Evolutionary conservation across 352 stramenopile species (phyloP), one percentile per base, ranked within the genome.

Genomic region (Aphanomyces euteiches): DNA sequence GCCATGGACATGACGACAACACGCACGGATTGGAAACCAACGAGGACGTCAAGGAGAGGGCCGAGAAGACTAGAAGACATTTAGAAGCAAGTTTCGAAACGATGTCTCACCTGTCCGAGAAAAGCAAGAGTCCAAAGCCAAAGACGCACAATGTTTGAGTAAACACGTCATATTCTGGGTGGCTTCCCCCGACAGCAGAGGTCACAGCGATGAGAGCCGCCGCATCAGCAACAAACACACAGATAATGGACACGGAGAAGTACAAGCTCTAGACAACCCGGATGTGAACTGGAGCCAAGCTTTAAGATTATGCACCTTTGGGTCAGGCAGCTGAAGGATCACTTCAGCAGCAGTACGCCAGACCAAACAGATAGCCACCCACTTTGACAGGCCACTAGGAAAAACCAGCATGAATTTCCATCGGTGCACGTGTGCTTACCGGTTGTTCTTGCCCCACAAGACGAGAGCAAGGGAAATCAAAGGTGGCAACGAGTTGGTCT

Each of bases 321-420:
- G 77, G 36, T 50, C 45, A 60, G 81, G 80, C 60, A 93, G 78
- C 57, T 90, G 72, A 56, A 92, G 72, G 10, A 92, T 76, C 43
- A 90, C 65, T 69, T 95, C 87, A 7, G 79, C 83, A 28, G 87
- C 83, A 57, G 78, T 74, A 60, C 87, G 84, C 87, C 87, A 95
- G 7, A 81, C 75, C n/a, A 95, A 76, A 47, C 81, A 81, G 73
- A 90, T 90, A 7, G 87, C 87, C 48, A 93, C 78, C 87, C 87
- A 95, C 76, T 89, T 93, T 21, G 79, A 83, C 21, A 81, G 88
- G 58, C 75, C 48, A n/a, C 85, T 66, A 19, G 21, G 56, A 53
- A 61, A 61, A 61, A 15, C 1, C 13, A 61, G 13, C 13, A 61
- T 36, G 17, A 19, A 61, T 61, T 15, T 61, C 13, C 17, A 61